These are phyloP conservation scores for Pelargonium cotyledonis DNA, from an alignment of 441 rosid species.

Conservation along the genomic window DNA sequence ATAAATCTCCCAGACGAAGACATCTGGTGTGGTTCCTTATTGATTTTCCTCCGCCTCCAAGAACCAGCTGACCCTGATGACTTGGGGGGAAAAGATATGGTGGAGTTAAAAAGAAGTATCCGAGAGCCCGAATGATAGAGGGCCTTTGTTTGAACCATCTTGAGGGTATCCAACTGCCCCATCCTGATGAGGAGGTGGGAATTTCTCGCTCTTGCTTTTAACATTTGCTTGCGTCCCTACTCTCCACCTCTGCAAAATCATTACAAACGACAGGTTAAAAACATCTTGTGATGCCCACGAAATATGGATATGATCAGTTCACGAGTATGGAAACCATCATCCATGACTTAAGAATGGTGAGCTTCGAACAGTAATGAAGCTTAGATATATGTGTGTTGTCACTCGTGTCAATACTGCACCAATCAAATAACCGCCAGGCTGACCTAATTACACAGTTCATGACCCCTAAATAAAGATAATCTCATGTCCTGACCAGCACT, in stretches of 20 bases:
- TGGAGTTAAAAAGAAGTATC: conserved; percentile 36
- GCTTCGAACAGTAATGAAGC: background rate
- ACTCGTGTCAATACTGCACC: background rate
- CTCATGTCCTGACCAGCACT: background rate
- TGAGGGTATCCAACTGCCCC: conserved; percentile 67
- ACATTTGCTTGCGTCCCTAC: conserved; percentile 50
- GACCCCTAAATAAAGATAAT: background rate
- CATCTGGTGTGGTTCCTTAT: conserved; percentile 34
- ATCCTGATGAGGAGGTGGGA: conserved; percentile 94
- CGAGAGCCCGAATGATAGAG: conserved; percentile 35
- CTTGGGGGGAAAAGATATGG: conserved; percentile 28
- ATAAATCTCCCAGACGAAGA: conserved; percentile 44
- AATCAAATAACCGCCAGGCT: background rate
- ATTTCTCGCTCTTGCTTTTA: conserved; percentile 88
- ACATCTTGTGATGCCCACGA: background rate
- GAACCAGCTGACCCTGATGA: conserved; percentile 36
- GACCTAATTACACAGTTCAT: background rate
- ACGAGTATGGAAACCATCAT: background rate
- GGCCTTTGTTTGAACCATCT: conserved; percentile 38
- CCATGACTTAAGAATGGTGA: background rate
- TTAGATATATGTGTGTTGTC: background rate
- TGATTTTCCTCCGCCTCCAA: conserved; percentile 32
- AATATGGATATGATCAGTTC: background rate
- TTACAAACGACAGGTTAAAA: background rate
- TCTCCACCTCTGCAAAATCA: conserved; percentile 58